Conservation (phyloP, 164 flowering plant genomes). For the Magnolia officinalis region DNA sequence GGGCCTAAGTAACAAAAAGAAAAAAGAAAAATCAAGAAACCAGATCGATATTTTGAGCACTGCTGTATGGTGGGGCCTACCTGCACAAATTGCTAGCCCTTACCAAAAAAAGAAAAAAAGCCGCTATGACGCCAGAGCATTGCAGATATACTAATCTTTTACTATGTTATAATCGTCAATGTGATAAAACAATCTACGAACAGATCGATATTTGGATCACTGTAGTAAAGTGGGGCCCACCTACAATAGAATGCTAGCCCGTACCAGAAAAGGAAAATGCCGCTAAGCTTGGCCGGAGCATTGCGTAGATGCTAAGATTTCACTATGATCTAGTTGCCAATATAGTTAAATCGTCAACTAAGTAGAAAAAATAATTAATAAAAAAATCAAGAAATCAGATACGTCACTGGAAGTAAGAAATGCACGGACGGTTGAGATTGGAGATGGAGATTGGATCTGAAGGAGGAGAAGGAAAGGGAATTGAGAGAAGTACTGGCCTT, state of each 20-base stretch:
- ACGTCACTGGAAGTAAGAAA: neutral
- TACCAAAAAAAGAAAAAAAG: neutral
- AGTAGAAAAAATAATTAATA: neutral
- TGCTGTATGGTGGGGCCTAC: neutral
- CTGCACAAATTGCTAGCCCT: neutral
- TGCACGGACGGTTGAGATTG: too few species aligned
- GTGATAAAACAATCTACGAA: too few species aligned
- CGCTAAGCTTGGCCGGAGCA: neutral
- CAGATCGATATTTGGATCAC: too few species aligned
- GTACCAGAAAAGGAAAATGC: neutral
- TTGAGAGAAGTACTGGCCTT: constrained; percentile 40
- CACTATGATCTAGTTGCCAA: neutral
- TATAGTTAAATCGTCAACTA: neutral
- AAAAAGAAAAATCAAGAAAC: neutral
- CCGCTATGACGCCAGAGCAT: too few species aligned
- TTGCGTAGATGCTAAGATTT: neutral
- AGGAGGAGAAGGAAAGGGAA: constrained; percentile 2
- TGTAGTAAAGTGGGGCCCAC: too few species aligned
- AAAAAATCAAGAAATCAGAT: neutral
- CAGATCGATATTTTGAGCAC: neutral
- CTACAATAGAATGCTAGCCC: too few species aligned
- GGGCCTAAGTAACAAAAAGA: too few species aligned
- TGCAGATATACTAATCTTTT: too few species aligned
- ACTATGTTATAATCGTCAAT: too few species aligned
- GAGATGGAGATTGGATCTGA: neutral